These are phyloP conservation scores for Rhododendron vialii DNA, from an alignment of 148 eudicot species.

Conservation along the genomic window DNA sequence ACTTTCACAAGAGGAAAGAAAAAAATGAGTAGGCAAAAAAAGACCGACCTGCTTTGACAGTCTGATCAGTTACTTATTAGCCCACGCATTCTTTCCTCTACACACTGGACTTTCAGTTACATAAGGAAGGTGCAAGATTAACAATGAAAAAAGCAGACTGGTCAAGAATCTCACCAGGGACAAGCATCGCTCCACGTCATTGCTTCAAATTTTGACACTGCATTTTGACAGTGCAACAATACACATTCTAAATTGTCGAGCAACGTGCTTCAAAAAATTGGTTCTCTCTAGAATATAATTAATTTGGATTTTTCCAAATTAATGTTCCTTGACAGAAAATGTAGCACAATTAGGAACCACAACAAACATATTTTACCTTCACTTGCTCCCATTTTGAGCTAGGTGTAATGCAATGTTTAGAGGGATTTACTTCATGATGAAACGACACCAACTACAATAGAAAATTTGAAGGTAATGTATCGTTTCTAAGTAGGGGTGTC, in stretches of 20 bases:
- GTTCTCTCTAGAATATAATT: background rate
- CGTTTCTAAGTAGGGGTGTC: constrained; percentile 9
- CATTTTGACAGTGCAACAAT: constrained; percentile 60
- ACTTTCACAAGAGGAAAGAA: background rate
- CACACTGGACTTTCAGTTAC: constrained; percentile 49
- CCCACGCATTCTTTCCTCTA: constrained; percentile 92
- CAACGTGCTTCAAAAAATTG: background rate
- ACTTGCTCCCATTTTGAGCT: constrained; percentile 95
- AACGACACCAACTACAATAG: constrained; percentile 54
- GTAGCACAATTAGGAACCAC: background rate
- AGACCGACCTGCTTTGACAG: constrained; percentile 73
- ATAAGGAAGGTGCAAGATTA: constrained; percentile 20
- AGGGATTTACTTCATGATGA: constrained; percentile 43
- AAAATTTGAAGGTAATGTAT: constrained; percentile 1
- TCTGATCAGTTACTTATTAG: constrained; percentile 74
- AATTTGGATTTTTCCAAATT: background rate
- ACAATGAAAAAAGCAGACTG: background rate
- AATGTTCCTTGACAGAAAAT: background rate
- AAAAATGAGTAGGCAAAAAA: background rate
- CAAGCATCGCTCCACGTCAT: constrained; percentile 86
- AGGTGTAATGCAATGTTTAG: constrained; percentile 67
- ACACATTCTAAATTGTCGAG: constrained; percentile 5
- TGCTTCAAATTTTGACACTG: constrained; percentile 67
- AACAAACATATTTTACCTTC: constrained; percentile 49
- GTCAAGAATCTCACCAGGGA: constrained; percentile 56